Base-by-base conservation (phyloP, 352 stramenopile species). In the Phytophthora macrochlamydospora region DNA sequence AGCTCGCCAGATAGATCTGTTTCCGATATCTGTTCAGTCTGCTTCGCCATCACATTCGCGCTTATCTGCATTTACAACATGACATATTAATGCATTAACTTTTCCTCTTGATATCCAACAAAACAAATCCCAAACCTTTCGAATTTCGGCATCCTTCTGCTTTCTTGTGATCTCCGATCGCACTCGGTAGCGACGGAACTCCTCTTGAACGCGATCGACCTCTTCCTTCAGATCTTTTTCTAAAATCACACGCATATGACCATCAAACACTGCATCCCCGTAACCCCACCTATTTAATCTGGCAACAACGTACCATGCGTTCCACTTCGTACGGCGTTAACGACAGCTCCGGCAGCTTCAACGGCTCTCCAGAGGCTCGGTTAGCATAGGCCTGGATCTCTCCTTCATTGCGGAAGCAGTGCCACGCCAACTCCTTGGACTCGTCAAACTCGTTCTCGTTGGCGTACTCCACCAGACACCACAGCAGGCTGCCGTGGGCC, bases 111-210 rank as follows among this genome's bases (percentile, higher is more conserved):
- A 44, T 37, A 43, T 12, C 55, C 4, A 14, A 11, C 14, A 59
- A 3, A 5, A 12, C 32, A n/a, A 24, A 32, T 11, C 37, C 30
- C 55, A 42, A 35, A 94, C 88, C 79, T 96, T 96, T 56, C 81
- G 77, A 44, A 94, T 89, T 62, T 96, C 86, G 0, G 88, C 86
- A 32, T 96, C 88, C 68, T 96, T 94, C 61, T 96, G 88, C 62
- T 96, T 96, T n/a, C 88, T 65, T 18, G 87, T 91, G 65, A 96
- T 96, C 63, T 96, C 88, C 50, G 88, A 86, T 32, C 88, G 83
- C 52, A 96, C 86, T 28, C 88, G 88, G 71, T 96, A 96, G 32
- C 88, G 83, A 24, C 88, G 85, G 40, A 96, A 96, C 56, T 96
- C 88, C 74, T 96, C 88, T 51, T 96, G 86, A 0, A 96, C 88